phyloP scores from a whole-genome alignment of 1,284 basidiomycete genomes.

The Cutaneotrichosporon cutaneum region DNA sequence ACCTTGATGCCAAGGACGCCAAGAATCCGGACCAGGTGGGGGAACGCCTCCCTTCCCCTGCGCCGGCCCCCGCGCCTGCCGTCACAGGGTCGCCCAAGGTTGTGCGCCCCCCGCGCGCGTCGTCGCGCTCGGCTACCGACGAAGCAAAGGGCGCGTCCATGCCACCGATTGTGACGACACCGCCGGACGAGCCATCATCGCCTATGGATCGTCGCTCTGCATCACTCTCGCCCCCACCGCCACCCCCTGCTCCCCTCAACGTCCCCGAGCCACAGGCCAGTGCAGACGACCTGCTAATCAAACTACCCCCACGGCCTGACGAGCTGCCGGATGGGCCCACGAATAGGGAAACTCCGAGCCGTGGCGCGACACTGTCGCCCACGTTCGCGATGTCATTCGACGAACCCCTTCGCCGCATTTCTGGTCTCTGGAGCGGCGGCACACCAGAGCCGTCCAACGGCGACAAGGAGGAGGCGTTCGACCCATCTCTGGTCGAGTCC shows the following conservation, averaged over 20 bases:
- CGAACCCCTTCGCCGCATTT: constrained; percentile 39
- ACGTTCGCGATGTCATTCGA: constrained; percentile 26
- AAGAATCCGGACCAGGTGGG: neutral
- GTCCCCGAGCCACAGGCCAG: constrained; percentile 14
- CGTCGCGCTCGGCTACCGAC: neutral
- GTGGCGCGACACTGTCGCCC: constrained; percentile 17
- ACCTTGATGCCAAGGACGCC: neutral
- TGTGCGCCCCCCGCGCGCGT: neutral
- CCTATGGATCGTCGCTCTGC: neutral
- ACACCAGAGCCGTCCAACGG: neutral
- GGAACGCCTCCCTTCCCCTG: neutral
- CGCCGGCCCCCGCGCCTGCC: neutral
- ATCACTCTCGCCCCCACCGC: neutral
- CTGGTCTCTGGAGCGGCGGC: constrained; percentile 31
- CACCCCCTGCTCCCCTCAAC: neutral
- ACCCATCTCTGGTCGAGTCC: constrained; percentile 30
- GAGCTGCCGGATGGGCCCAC: constrained; percentile 35
- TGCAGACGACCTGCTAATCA: constrained; percentile 12
- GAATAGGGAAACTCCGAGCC: constrained; percentile 6
- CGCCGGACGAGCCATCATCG: neutral
- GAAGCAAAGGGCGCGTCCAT: neutral
- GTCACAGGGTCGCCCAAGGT: constrained; percentile 3
- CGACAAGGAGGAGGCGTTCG: constrained; percentile 34
- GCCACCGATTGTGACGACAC: neutral
- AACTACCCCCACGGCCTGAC: constrained; percentile 42